A percentile compares a stretch with the other conserved stretches of the same genome.
These are phyloP conservation scores for Phaeosphaeria sp. DNA, from an alignment of 2,329 filamentous ascomycete species.

Conservation along the genomic window DNA sequence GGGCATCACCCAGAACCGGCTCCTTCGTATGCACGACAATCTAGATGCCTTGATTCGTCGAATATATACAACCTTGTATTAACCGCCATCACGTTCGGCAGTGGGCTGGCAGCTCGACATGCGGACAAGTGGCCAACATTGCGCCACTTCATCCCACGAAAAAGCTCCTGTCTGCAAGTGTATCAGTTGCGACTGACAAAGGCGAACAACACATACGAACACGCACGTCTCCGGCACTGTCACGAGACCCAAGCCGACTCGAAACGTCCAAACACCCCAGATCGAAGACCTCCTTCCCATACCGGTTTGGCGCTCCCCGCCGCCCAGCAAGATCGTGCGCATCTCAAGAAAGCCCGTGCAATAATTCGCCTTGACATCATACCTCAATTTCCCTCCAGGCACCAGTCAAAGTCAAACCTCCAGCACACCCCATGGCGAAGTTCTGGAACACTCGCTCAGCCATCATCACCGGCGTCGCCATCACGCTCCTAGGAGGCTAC, in stretches of 20 bases:
- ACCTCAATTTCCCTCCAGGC: neutral
- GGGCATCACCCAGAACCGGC: too few species aligned
- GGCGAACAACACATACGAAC: neutral
- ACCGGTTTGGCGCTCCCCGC: constrained; percentile 21
- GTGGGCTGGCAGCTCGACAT: neutral
- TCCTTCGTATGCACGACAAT: neutral
- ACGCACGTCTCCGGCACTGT: constrained; percentile 1
- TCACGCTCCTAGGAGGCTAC: constrained; percentile 36
- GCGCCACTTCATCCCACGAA: neutral
- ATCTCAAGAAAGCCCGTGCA: constrained; percentile 3
- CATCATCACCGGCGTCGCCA: constrained; percentile 32
- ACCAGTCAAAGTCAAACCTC: neutral
- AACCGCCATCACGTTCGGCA: neutral
- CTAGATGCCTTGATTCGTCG: constrained; percentile 3
- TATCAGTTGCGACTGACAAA: neutral
- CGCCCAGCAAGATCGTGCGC: constrained; percentile 13
- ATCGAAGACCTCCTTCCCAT: constrained; percentile 20
- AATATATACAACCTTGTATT: constrained; percentile 4
- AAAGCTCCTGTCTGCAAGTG: neutral
- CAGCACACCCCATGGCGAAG: constrained; percentile 15
- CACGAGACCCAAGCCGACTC: constrained; percentile 4
- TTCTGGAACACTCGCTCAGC: constrained; percentile 37
- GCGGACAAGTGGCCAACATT: neutral
- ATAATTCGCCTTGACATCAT: neutral
- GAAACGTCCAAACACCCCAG: neutral